Conservation (phyloP, 495 filamentous ascomycete species). For the Penicillium parvum region DNA sequence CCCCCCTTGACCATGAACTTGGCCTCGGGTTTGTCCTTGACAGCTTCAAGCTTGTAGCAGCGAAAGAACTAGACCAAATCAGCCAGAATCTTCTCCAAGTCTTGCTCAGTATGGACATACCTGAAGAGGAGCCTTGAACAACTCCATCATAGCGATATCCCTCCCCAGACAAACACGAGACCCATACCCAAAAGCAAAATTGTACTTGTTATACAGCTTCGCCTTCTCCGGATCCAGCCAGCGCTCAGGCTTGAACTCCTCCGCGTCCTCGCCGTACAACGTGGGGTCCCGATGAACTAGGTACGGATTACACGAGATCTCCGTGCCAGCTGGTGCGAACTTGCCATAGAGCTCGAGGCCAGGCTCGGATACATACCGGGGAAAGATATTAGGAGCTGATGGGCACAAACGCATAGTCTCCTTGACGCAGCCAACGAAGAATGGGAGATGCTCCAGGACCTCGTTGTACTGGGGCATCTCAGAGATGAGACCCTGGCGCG, state of each 20-base stretch:
- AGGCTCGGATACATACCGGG: constrained; percentile 43
- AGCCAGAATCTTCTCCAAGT: not conserved
- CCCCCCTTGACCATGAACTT: constrained; percentile 45
- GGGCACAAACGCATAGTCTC: constrained; percentile 54
- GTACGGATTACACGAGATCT: constrained; percentile 53
- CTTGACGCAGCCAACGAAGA: constrained; percentile 45
- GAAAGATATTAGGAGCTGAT: constrained; percentile 45
- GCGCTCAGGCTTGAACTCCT: constrained; percentile 27
- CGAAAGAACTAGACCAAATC: constrained; percentile 31
- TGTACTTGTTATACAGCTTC: constrained; percentile 48
- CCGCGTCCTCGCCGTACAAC: constrained; percentile 49
- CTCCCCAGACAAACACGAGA: constrained; percentile 50
- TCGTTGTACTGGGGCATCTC: constrained; percentile 39
- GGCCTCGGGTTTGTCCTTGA: constrained; percentile 30
- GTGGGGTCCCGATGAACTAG: constrained; percentile 46
- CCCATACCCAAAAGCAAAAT: constrained; percentile 52
- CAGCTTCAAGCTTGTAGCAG: constrained; percentile 28
- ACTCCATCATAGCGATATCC: constrained; percentile 53
- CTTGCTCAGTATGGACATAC: constrained; percentile 19
- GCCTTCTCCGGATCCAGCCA: constrained; percentile 44
- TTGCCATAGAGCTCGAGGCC: constrained; percentile 52
- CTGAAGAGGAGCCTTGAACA: constrained; percentile 50
- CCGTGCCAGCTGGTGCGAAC: constrained; percentile 53
- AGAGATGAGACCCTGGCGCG: constrained; percentile 34
- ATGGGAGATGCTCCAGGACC: constrained; percentile 42